These are phyloP conservation scores for Candida silvicultrix DNA, from an alignment of 805 yeast species.

Conservation along the genomic window DNA sequence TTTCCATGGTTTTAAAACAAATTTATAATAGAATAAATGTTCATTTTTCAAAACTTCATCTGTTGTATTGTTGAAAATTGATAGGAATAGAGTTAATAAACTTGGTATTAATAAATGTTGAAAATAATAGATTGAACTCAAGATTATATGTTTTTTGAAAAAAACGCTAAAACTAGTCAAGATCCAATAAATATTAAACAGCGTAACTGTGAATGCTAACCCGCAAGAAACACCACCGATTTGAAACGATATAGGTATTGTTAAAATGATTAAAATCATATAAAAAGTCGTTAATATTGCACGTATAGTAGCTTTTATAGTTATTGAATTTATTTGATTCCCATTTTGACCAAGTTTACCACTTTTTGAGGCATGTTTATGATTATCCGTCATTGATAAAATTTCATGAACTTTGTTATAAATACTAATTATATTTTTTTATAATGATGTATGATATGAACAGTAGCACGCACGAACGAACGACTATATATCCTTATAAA, in stretches of 20 bases:
- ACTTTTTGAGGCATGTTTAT: background rate
- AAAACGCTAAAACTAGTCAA: conserved; percentile 68
- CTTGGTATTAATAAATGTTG: conserved; percentile 85
- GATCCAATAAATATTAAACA: conserved; percentile 62
- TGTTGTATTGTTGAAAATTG: conserved; percentile 39
- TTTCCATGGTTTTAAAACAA: conserved; percentile 62
- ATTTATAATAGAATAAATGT: conserved; percentile 22
- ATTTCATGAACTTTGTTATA: background rate
- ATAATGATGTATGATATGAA: too few species aligned
- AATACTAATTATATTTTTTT: too few species aligned
- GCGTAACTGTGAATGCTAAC: conserved; percentile 69
- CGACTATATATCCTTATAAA: too few species aligned
- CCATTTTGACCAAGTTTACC: background rate
- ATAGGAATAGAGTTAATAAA: conserved; percentile 60
- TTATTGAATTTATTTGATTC: background rate
- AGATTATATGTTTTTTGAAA: conserved; percentile 23
- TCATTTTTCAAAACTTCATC: conserved; percentile 16
- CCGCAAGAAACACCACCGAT: conserved; percentile 92
- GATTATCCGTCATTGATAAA: background rate
- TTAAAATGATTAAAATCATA: conserved; percentile 60
- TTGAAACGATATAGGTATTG: conserved; percentile 91
- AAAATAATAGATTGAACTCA: conserved; percentile 54
- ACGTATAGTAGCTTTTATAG: conserved; percentile 9
- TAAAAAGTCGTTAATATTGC: conserved; percentile 50
- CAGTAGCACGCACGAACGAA: too few species aligned